These are phyloP conservation scores for Chrysosporium keratinophilum DNA, from an alignment of 2,329 filamentous ascomycete species.

Conservation along the genomic window DNA sequence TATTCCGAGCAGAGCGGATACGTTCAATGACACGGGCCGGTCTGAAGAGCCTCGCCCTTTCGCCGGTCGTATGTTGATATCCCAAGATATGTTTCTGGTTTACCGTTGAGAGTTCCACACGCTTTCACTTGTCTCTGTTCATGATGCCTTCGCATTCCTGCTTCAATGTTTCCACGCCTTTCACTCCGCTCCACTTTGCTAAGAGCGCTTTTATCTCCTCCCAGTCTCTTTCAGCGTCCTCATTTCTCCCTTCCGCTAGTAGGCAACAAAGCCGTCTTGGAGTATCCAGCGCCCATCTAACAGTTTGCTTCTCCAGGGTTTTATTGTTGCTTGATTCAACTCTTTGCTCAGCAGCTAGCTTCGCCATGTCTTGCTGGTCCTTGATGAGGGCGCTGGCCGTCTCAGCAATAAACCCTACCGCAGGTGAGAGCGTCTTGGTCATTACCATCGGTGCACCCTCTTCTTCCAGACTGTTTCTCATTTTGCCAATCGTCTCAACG, in stretches of 20 bases:
- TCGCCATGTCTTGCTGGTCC: constrained; percentile 30
- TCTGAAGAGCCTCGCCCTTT: too few relatives aligned
- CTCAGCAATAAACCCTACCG: constrained; percentile 37
- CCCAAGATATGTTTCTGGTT: too few relatives aligned
- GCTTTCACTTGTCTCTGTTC: constrained; percentile 16
- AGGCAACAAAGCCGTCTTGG: constrained; percentile 32
- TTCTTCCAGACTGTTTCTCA: constrained; percentile 41
- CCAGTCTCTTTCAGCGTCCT: constrained; percentile 38
- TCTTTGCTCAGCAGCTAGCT: constrained; percentile 22
- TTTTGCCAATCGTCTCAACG: constrained; percentile 84
- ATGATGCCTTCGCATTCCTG: constrained; percentile 34
- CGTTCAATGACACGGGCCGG: too few relatives aligned
- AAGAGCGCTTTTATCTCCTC: constrained; percentile 31
- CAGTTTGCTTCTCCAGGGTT: constrained; percentile 32
- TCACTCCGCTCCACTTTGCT: constrained; percentile 35
- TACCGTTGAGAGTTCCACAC: too few relatives aligned
- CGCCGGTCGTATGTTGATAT: too few relatives aligned
- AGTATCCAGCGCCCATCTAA: constrained; percentile 36
- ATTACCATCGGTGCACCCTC: constrained; percentile 36
- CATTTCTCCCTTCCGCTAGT: constrained; percentile 29
- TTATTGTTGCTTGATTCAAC: constrained; percentile 15
- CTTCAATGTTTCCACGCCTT: constrained; percentile 34
- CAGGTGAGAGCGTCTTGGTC: constrained; percentile 36
- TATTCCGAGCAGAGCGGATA: too few relatives aligned
- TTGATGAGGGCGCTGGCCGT: constrained; percentile 33